Evolutionary conservation across 768 basidiomycete species (phyloP).

Genomic region (Galerina marginata): DNA sequence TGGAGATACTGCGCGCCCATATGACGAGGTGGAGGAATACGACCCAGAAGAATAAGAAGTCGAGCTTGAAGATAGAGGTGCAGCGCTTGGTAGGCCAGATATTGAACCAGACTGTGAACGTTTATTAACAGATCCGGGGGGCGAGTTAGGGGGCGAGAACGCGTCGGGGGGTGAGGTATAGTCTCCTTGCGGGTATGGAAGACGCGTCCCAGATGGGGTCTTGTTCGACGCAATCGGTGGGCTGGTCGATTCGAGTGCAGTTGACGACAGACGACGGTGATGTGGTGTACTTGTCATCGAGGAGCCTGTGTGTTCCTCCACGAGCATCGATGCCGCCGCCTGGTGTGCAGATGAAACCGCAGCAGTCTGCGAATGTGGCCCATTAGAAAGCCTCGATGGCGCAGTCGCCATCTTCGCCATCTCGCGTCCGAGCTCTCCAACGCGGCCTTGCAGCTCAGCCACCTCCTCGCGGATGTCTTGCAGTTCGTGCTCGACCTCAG

Average conservation of each 20-base stretch:
- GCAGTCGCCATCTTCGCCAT: constrained; percentile 75
- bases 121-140: constrained; percentile 58
- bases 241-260: constrained; percentile 68
- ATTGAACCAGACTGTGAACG: constrained; percentile 53
- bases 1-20: constrained; percentile 33
- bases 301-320: constrained; percentile 33
- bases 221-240: constrained; percentile 60
- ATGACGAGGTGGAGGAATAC: constrained; percentile 35
- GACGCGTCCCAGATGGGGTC: constrained; percentile 54
- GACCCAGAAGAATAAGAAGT: constrained; percentile 25
- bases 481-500: constrained; percentile 46
- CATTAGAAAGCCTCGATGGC: constrained; percentile 53
- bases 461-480: constrained; percentile 69
- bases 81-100: constrained; percentile 38
- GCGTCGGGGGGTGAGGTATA: constrained; percentile 70
- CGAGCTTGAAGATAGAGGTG: constrained; percentile 20
- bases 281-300: constrained; percentile 42
- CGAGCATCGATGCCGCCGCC: constrained; percentile 51
- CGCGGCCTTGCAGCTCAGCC: constrained; percentile 74
- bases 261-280: constrained; percentile 43
- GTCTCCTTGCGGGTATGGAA: constrained; percentile 86
- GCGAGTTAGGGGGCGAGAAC: constrained; percentile 48
- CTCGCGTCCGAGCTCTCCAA: constrained; percentile 77
- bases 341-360: constrained; percentile 51
- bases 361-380: constrained; percentile 52